Evolutionary conservation across 2,329 filamentous ascomycete species (phyloP).

Genomic region (Fusarium decemcellulare): DNA sequence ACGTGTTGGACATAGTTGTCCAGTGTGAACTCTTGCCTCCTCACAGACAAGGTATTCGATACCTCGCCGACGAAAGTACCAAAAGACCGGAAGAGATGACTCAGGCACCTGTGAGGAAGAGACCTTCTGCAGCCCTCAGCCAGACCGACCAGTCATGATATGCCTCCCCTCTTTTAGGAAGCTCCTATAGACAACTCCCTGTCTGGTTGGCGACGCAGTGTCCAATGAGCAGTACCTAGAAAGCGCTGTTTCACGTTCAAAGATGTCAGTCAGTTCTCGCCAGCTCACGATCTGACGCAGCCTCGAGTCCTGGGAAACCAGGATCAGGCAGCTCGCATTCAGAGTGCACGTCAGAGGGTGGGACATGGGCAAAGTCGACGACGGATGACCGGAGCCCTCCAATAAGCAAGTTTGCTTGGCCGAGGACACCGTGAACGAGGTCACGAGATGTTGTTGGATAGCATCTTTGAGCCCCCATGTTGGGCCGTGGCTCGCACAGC

Average conservation of each 20-base stretch:
- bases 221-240: conserved; percentile 30
- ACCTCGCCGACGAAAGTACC: conserved; percentile 11
- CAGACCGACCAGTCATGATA: conserved; percentile 27
- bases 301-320: conserved; percentile 16
- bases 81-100: conserved; percentile 27
- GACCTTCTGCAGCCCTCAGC: background rate
- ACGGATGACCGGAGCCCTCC: conserved; percentile 33
- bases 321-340: conserved; percentile 29
- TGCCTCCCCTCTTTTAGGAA: conserved; percentile 13
- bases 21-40: conserved; percentile 15
- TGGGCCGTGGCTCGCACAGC: conserved; percentile 29
- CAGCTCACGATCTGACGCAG: conserved; percentile 36
- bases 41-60: conserved; percentile 7
- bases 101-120: conserved; percentile 28
- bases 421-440: conserved; percentile 39
- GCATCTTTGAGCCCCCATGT: conserved; percentile 16
- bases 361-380: conserved; percentile 25
- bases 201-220: background rate
- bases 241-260: conserved; percentile 25
- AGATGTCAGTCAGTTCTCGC: conserved; percentile 26
- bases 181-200: conserved; percentile 9
- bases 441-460: conserved; percentile 36
- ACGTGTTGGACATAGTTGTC: conserved; percentile 31
- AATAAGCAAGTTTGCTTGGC: conserved; percentile 31
- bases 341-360: conserved; percentile 40